Evolutionary conservation across 345 rosid species (phyloP).

Genomic region (Ricinus communis): DNA sequence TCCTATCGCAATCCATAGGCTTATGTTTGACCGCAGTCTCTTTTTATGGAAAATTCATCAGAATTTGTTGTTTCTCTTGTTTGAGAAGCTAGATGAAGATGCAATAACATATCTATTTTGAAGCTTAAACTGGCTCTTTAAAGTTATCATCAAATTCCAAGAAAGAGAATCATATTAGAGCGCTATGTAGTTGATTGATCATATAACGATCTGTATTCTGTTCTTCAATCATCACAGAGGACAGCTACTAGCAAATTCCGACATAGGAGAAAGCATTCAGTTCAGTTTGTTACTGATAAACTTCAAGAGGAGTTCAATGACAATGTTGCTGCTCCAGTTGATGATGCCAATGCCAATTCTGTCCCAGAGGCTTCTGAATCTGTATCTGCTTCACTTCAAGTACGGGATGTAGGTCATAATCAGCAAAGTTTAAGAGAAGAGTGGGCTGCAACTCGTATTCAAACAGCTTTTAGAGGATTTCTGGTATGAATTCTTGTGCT

Average conservation of each 20-base stretch:
- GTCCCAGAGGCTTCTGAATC: slow-evolving; percentile 48
- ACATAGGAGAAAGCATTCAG: slow-evolving; percentile 58
- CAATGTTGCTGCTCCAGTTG: slow-evolving; percentile 22
- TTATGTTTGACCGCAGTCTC: neutral
- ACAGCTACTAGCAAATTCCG: slow-evolving; percentile 49
- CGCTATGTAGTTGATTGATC: neutral
- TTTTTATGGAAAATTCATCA: neutral
- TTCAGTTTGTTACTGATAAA: slow-evolving; percentile 55
- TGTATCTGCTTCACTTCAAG: slow-evolving; percentile 51
- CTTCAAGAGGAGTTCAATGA: slow-evolving; percentile 53
- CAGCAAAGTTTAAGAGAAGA: slow-evolving; percentile 51
- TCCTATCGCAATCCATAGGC: neutral
- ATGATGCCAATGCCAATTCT: slow-evolving; percentile 38
- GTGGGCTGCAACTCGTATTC: slow-evolving; percentile 80
- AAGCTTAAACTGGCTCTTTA: neutral
- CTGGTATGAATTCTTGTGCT: slow-evolving; percentile 48
- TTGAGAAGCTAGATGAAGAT: neutral
- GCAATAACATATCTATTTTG: neutral
- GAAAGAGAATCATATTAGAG: neutral
- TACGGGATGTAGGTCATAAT: slow-evolving; percentile 39
- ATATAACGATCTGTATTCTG: neutral
- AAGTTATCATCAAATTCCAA: neutral
- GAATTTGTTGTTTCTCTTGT: neutral
- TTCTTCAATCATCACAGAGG: slow-evolving; percentile 40
- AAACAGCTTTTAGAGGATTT: slow-evolving; percentile 93